Evolutionary conservation across 163 green algal species (phyloP).

Genomic region (Botryococcus braunii): DNA sequence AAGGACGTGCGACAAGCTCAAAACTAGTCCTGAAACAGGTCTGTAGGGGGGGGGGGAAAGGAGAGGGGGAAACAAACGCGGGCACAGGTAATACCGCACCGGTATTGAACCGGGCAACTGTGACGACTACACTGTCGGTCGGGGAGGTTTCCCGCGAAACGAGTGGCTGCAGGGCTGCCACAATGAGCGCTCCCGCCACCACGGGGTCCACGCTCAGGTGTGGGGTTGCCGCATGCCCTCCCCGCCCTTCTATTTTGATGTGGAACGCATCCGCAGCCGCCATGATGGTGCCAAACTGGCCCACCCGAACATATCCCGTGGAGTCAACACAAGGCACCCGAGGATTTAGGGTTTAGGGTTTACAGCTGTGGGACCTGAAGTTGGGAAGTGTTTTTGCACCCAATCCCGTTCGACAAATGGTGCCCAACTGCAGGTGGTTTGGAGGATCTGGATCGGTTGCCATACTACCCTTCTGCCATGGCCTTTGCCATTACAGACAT

Average conservation of each 20-base stretch:
- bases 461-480: no score
- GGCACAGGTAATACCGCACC: conserved; percentile 14
- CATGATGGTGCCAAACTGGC: conserved; percentile 44
- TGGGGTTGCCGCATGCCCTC: conserved; percentile 81
- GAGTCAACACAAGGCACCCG: no score
- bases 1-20: no score
- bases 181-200: conserved; percentile 47
- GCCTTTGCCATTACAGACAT: no score
- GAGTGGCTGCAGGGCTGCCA: conserved; percentile 41
- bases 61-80: not conserved
- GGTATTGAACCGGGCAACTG: conserved; percentile 60
- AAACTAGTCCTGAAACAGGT: no score
- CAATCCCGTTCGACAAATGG: no score
- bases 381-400: no score
- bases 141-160: conserved; percentile 72
- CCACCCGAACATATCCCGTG: no score
- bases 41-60: no score
- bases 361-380: not conserved
- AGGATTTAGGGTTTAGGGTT: not conserved
- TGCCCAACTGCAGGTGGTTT: no score
- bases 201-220: conserved; percentile 81
- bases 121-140: conserved; percentile 68
- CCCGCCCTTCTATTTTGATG: conserved; percentile 41
- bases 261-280: conserved; percentile 42
- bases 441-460: no score